A percentile compares a stretch with the other conserved stretches of the same genome.
These are phyloP conservation scores for Uromyces viciae-fabae DNA, from an alignment of 1,284 basidiomycete species.

Conservation along the genomic window DNA sequence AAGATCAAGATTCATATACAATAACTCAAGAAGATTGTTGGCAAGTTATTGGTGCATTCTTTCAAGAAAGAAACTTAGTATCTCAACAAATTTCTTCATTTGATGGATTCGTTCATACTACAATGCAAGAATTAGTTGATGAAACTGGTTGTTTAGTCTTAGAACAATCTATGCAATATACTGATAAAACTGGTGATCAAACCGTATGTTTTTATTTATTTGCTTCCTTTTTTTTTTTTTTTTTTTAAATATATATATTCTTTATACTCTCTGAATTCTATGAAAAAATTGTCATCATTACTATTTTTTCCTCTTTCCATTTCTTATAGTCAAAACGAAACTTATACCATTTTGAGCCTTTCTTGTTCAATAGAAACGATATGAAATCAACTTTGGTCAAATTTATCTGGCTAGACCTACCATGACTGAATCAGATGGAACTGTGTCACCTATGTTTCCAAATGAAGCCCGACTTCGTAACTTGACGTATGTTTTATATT, in stretches of 20 bases:
- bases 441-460: conserved; percentile 88
- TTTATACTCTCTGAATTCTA: background rate
- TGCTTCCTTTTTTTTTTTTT: no score
- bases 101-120: conserved; percentile 98
- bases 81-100: conserved; percentile 97
- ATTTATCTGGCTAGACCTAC: conserved; percentile 93
- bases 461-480: conserved; percentile 94
- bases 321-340: background rate
- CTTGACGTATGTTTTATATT: conserved; percentile 55
- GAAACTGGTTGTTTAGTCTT: conserved; percentile 89
- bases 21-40: conserved; percentile 90
- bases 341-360: background rate
- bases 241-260: background rate
- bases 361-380: conserved; percentile 69
- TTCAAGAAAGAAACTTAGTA: conserved; percentile 94
- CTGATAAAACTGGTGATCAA: conserved; percentile 73
- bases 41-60: conserved; percentile 93
- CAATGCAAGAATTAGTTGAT: conserved; percentile 99
- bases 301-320: no score
- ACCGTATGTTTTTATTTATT: conserved; percentile 56
- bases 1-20: conserved; percentile 28
- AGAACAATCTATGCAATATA: conserved; percentile 93
- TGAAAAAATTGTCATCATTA: no score
- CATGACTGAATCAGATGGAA: conserved; percentile 91
- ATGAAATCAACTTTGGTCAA: conserved; percentile 96